Evolutionary conservation across 768 basidiomycete species (phyloP), one percentile per base, ranked within the genome.

Genomic region (Suillus clintonianus): DNA sequence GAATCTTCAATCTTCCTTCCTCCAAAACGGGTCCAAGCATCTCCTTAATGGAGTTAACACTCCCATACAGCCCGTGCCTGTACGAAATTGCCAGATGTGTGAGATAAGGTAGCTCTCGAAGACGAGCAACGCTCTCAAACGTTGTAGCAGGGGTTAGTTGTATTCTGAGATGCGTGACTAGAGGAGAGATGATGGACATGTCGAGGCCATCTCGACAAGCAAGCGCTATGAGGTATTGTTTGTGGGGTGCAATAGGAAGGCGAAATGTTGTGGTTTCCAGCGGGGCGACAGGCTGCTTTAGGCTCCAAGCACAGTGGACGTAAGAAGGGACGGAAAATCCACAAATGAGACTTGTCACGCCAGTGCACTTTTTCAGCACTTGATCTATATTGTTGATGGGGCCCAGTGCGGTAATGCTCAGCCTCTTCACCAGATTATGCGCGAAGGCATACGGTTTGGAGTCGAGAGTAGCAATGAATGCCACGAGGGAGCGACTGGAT

Each of bases 201-300:
- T 78, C 75, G 69, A 78, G 72, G 3, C 78, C 76, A 64, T 78
- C 77, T 50, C 78, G 73, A 60, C 77, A 77, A 5, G 78, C 67
- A 2, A 75, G 54, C 0, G 76, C 73, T 45, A 78, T 68, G 14
- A 80, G 68, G 62, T 79, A 76, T 50, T 76, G 77, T 62, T 78
- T 78, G 45, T 61, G 65, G 10, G 74, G 69, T 34, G 60, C 22
- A 24, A 63, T 61, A 14, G 34, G 57, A 51, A 64, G 57, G 37
- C 27, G 51, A 61, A 30, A 59, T 24, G 22, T 15, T 36, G 57
- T 54, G 51, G 53, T 42, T 32, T 50, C 50, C n/a, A 42, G 41
- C 58, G 55, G 24, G 9, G 55, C 47, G 32, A 51, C 27, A 34
- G 47, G 34, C 32, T 10, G 24, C 8, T 45, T 51, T 7, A 32